Base-by-base conservation (phyloP, 2,329 filamentous ascomycete species). In the Hymenoscyphus scutula region DNA sequence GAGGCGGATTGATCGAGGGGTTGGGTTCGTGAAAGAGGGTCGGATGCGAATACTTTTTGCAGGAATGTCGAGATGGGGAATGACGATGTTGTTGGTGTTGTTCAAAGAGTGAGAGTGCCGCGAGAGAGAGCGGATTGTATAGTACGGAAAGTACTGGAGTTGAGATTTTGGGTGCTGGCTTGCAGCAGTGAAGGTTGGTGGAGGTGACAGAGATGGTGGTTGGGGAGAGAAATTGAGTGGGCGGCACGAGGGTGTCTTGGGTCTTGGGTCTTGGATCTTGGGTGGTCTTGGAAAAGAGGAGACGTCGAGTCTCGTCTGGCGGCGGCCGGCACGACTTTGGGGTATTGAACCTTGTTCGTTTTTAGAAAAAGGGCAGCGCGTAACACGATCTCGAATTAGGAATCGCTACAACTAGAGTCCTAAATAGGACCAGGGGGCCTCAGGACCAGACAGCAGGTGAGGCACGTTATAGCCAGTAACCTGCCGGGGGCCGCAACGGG, bases 151-250 rank as follows among this genome's bases (percentile, higher is more conserved):
- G 56, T 30, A 62, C 41, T 65, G 59, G 41, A 54, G 27, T 53
- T 17, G 13, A 7, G 30, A 23, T 51, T 23, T 10, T 51, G 19
- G 19, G 19, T 27, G 65, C 66, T 63, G 67, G 58, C 66, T 69
- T 41, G 66, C 67, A 69, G 68, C 63, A 53, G 62, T 61, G 38
- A 32, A n/a, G 25, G 55, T 23, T 37, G 55, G 19, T 55, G 34
- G 25, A 41, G 53, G 38, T 58, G 66, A 68, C 68, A 67, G 67
- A 69, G 68, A 53, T 57, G 58, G 61, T 60, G 57, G 25, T 30
- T 27, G 56, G 19, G 29, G 11, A 32, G 54, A 58, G 58, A 56
- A 53, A 60, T 58, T 58, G 53, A 64, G 58, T 61, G 55, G 59
- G 56, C 53, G 62, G 60, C 45, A 55, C n/a, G 45, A 51, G 23